Evolutionary conservation across 2,329 filamentous ascomycete genomes (phyloP).

Genomic region (Ascochyta fabae): DNA sequence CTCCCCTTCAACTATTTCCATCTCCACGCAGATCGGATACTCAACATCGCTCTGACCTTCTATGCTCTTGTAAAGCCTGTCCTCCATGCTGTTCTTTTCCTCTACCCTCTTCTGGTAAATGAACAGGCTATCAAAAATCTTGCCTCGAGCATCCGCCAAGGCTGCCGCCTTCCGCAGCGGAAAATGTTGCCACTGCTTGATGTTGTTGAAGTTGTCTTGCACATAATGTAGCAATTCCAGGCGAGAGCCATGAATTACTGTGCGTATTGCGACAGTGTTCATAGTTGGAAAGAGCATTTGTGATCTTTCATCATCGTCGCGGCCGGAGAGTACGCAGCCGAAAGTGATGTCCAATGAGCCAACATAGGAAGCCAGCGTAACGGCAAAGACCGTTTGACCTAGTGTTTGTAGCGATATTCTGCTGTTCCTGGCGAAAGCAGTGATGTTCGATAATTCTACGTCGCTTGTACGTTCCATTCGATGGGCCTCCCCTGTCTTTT

Average conservation of each 20-base stretch:
- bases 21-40: constrained; percentile 82
- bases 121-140: constrained; percentile 70
- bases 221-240: constrained; percentile 72
- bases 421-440: constrained; percentile 67
- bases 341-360: constrained; percentile 77
- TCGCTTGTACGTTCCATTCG: constrained; percentile 57
- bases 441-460: constrained; percentile 53
- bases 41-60: constrained; percentile 73
- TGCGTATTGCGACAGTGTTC: constrained; percentile 83
- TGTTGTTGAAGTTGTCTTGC: constrained; percentile 70
- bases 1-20: constrained; percentile 65
- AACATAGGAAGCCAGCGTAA: constrained; percentile 69
- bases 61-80: constrained; percentile 66
- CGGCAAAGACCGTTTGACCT: constrained; percentile 77
- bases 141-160: constrained; percentile 54
- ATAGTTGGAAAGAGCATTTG: constrained; percentile 83
- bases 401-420: constrained; percentile 78
- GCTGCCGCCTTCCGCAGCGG: constrained; percentile 74
- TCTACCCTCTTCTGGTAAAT: constrained; percentile 66
- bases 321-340: constrained; percentile 81
- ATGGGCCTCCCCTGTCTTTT: constrained; percentile 39
- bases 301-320: constrained; percentile 74
- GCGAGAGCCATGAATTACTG: constrained; percentile 72
- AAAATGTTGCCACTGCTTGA: constrained; percentile 76
- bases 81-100: constrained; percentile 52